These are phyloP conservation scores for Paramyrothecium sp. DNA, from an alignment of 2,329 filamentous ascomycete genomes.

Conservation along the genomic window DNA sequence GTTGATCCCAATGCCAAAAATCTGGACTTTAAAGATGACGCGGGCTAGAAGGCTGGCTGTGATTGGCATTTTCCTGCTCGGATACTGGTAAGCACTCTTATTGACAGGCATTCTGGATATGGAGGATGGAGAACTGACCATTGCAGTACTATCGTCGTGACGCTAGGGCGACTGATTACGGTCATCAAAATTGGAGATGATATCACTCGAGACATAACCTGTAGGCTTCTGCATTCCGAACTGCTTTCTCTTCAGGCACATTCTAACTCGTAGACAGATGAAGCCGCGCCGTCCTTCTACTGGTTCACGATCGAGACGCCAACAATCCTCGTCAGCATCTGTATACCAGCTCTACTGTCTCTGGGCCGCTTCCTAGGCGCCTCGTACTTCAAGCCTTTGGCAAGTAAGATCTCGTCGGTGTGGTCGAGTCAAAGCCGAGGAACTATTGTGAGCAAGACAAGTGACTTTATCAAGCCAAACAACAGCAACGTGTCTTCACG, in stretches of 20 bases:
- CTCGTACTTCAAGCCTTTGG: neutral
- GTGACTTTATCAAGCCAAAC: neutral
- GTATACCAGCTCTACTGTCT: neutral
- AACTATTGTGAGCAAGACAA: neutral
- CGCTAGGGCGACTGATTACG: neutral
- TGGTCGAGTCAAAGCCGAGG: neutral
- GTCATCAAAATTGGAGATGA: neutral
- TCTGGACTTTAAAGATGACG: neutral
- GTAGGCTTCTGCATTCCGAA: neutral
- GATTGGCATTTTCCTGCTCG: neutral
- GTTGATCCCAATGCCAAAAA: conserved; percentile 1
- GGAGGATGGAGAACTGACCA: too few species aligned
- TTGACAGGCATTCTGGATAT: neutral
- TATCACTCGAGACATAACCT: neutral
- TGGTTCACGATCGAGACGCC: neutral
- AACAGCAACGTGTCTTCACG: neutral
- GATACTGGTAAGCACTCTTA: neutral
- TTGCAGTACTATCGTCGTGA: neutral
- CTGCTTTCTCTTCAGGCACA: neutral
- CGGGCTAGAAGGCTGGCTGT: neutral
- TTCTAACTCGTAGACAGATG: neutral
- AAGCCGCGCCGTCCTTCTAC: neutral
- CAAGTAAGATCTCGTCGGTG: neutral
- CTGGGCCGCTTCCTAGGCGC: neutral
- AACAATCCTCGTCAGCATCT: neutral